Evolutionary conservation across 1,284 basidiomycete genomes (phyloP), one percentile per base, ranked within the genome.

Genomic region (Ceratobasidium sp.): DNA sequence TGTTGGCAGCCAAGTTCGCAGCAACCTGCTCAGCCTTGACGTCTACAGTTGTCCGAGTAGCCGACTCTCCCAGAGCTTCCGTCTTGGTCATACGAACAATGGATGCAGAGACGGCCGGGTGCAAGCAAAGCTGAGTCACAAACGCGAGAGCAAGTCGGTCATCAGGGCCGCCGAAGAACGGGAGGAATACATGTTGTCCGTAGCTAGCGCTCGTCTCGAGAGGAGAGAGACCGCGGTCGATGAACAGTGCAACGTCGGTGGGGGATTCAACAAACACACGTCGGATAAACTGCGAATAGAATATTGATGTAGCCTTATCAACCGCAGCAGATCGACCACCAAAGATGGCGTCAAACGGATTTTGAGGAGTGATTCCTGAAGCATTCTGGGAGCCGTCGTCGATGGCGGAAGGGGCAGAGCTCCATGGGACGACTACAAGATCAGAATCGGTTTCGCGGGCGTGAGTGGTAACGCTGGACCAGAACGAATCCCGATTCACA

Each of bases 101-200:
- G 0, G 91, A 93, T 3, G 93, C 94, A 8, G 82, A 86, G 1
- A 93, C 86, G 26, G 80, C 80, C 0, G 87, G 79, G 77, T 91
- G 90, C 49, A 83, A 80, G 77, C 92, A 94, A 14, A 96, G 84
- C 81, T 96, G 94, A 13, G 93, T 87, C 9, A 93, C 85, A 77
- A 96, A 89, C 44, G 87, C 82, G 28, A 98, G 83, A 0, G 94
- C 93, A 9, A 94, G 86, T 1, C 96, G 88, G 79, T 98, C 96
- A 80, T 98, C 96, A 0, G 94, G 91, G 0, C 96, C 96, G 62
- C 95, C 96, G 79, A 95, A 92, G 87, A 97, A 98, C 0, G 93
- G 92, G 46, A 97, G 80, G 82, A 96, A 91, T 64, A 96, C 81
- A 77, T 93, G 93, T 76, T 90, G 87, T 75, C 78, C 77, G 67